Evolutionary conservation across 352 stramenopile genomes (phyloP).

Genomic region (Hyaloperonospora brassicae): DNA sequence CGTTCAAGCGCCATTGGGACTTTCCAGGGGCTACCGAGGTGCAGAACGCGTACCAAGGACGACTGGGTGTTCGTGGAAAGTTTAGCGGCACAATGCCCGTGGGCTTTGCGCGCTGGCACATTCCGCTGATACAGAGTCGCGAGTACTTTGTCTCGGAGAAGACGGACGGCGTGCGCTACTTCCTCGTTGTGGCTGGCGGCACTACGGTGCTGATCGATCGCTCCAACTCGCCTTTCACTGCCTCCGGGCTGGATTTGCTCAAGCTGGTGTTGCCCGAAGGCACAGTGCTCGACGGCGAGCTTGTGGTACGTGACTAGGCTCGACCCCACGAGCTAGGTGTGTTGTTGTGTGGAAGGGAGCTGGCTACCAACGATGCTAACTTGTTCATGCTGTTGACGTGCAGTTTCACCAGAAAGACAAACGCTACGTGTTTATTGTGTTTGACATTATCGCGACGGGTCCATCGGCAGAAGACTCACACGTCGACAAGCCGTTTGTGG

Average conservation of each 20-base stretch:
- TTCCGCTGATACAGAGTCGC: conserved; percentile 70
- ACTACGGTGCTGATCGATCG: conserved; percentile 67
- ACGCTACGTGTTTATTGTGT: conserved; percentile 85
- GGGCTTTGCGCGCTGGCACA: conserved; percentile 86
- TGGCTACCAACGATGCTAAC: conserved; percentile 5
- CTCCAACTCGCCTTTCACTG: conserved; percentile 71
- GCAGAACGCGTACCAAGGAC: conserved; percentile 72
- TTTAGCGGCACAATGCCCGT: conserved; percentile 89
- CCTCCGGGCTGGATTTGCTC: conserved; percentile 70
- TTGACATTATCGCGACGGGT: conserved; percentile 84
- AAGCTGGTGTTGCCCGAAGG: conserved; percentile 73
- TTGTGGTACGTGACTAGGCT: conserved; percentile 49
- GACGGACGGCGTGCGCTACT: conserved; percentile 88
- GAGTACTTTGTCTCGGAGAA: conserved; percentile 89
- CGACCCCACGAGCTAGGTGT: background rate
- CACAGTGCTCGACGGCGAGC: conserved; percentile 85
- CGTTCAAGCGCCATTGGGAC: conserved; percentile 73
- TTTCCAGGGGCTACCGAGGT: conserved; percentile 61
- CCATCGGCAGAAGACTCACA: conserved; percentile 59
- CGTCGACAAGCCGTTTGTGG: conserved; percentile 73
- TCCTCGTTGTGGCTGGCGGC: conserved; percentile 74
- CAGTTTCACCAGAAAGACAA: conserved; percentile 79
- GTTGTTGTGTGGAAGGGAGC: background rate
- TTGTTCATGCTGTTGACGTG: conserved; percentile 7
- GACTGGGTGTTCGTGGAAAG: conserved; percentile 62